phyloP scores from a whole-genome alignment of 345 rosid genomes.

The Luvunga scandens region DNA sequence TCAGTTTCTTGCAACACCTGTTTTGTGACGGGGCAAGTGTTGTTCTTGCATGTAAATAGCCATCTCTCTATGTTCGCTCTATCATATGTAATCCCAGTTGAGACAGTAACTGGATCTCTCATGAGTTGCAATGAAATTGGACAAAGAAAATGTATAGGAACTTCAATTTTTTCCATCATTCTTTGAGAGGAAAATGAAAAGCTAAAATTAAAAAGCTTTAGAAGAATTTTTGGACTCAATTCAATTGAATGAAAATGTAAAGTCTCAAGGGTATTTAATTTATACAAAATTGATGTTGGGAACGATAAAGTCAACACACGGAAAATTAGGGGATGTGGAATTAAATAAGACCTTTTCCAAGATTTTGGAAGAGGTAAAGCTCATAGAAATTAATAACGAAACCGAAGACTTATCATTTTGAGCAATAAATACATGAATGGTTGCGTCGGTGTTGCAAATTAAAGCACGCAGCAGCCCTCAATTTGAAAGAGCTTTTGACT shows the following conservation, averaged over 20 bases:
- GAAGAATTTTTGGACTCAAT: neutral
- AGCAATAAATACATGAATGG: conserved; percentile 5
- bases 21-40: conserved; percentile 54
- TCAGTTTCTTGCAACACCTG: conserved; percentile 37
- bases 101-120: conserved; percentile 58
- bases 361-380: conserved; percentile 17
- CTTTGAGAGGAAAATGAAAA: no score
- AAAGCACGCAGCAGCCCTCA: neutral
- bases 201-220: neutral
- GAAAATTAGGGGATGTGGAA: conserved; percentile 17
- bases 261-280: neutral
- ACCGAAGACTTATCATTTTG: neutral
- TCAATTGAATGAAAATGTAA: neutral
- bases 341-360: conserved; percentile 21
- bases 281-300: neutral
- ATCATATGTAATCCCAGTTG: conserved; percentile 65
- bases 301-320: conserved; percentile 36
- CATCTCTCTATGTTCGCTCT: conserved; percentile 54
- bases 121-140: conserved; percentile 66
- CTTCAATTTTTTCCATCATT: conserved; percentile 37
- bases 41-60: conserved; percentile 39
- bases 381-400: neutral
- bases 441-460: conserved; percentile 18
- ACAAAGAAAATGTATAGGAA: conserved; percentile 52
- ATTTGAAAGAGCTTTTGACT: conserved; percentile 8